phyloP scores from a whole-genome alignment of 192 early-diverging fungal genomes.

The Coemansia javaensis region DNA sequence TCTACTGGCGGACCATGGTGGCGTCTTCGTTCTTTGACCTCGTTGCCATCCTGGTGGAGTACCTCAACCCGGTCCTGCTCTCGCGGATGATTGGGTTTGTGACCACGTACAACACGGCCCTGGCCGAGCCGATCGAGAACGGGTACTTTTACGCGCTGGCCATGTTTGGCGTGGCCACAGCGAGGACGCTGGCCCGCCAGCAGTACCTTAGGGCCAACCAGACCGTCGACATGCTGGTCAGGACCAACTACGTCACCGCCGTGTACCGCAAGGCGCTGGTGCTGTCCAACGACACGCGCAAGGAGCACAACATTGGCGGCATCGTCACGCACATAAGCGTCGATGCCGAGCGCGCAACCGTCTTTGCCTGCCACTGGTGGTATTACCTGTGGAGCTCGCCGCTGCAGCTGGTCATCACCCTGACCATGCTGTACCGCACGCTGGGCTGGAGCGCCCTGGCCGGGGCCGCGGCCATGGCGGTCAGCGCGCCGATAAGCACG shows the following conservation, averaged over 20 bases:
- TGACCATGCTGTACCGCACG: slow-evolving; percentile 56
- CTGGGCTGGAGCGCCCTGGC: slow-evolving; percentile 81
- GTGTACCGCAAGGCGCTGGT: slow-evolving; percentile 13
- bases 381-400: slow-evolving; percentile 38
- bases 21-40: slow-evolving; percentile 76
- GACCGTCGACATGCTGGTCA: not conserved
- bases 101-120: slow-evolving; percentile 1
- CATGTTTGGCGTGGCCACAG: slow-evolving; percentile 7
- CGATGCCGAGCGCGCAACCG: slow-evolving; percentile 29
- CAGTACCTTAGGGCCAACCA: not conserved
- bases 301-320: slow-evolving; percentile 71
- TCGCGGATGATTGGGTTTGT: slow-evolving; percentile 59
- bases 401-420: slow-evolving; percentile 4
- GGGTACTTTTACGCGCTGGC: slow-evolving; percentile 16
- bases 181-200: not conserved
- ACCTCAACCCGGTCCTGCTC: slow-evolving; percentile 81
- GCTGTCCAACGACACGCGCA: slow-evolving; percentile 47
- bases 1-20: slow-evolving; percentile 67
- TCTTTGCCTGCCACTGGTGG: not conserved
- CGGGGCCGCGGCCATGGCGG: slow-evolving; percentile 76
- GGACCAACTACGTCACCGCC: not conserved
- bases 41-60: slow-evolving; percentile 69
- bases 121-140: slow-evolving; percentile 9
- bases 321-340: slow-evolving; percentile 64
- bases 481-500: slow-evolving; percentile 81